These are phyloP conservation scores for Paraglomus brasilianum DNA, from an alignment of 192 early-diverging fungal genomes.

Conservation along the genomic window DNA sequence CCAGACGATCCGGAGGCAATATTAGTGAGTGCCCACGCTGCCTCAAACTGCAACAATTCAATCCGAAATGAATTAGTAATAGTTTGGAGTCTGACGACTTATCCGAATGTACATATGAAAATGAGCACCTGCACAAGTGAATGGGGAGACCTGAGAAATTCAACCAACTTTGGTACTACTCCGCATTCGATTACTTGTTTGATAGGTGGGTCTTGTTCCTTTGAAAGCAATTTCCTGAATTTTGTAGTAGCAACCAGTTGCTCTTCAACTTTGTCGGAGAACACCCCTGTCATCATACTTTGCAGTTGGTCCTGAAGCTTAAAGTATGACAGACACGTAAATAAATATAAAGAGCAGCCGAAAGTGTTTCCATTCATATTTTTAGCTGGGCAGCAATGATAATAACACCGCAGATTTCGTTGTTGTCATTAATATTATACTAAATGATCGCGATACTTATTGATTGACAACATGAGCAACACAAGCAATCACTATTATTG, in stretches of 20 bases:
- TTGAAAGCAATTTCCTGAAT: slow-evolving; percentile 94
- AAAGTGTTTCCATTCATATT: neutral
- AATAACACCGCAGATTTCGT: neutral
- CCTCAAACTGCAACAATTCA: slow-evolving; percentile 76
- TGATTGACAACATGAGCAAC: no score
- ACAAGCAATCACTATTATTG: no score
- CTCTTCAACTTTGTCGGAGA: slow-evolving; percentile 72
- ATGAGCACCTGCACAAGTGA: slow-evolving; percentile 75
- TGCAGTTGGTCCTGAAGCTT: slow-evolving; percentile 78
- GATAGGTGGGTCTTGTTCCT: slow-evolving; percentile 95
- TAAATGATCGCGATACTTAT: no score
- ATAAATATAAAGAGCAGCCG: neutral
- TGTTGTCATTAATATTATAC: neutral
- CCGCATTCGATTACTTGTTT: slow-evolving; percentile 92
- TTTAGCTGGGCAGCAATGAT: neutral
- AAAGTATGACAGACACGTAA: neutral
- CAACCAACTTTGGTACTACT: slow-evolving; percentile 93
- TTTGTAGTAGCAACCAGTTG: slow-evolving; percentile 80
- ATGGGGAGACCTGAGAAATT: slow-evolving; percentile 84
- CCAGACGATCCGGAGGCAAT: slow-evolving; percentile 94
- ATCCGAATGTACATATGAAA: neutral
- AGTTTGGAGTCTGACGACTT: neutral
- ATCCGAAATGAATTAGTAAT: neutral
- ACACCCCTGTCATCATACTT: slow-evolving; percentile 75
- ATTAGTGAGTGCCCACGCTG: slow-evolving; percentile 99